A percentile compares a stretch with the other conserved stretches of the same genome.
Evolutionary conservation across 768 basidiomycete genomes (phyloP).

Genomic region (Phallus indusiatus): DNA sequence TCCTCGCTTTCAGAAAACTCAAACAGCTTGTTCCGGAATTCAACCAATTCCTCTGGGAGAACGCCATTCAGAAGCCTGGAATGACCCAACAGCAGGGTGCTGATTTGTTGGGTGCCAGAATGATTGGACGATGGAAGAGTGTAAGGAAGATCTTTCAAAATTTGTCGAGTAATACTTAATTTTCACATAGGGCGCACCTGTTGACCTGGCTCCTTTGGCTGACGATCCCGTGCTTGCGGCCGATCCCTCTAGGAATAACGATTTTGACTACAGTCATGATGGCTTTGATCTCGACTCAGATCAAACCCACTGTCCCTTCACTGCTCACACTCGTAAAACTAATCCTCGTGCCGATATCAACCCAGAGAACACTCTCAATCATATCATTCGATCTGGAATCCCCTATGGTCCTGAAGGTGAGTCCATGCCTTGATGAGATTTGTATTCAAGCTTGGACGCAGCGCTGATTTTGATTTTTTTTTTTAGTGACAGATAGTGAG

Average conservation of each 20-base stretch:
- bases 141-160: not conserved
- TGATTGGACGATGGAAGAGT: conserved; percentile 27
- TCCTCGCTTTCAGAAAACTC: conserved; percentile 33
- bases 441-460: conserved; percentile 22
- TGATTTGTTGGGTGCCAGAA: conserved; percentile 23
- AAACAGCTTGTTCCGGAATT: conserved; percentile 28
- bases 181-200: conserved; percentile 31
- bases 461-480: conserved; percentile 43
- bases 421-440: conserved; percentile 23
- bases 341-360: conserved; percentile 28
- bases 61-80: conserved; percentile 13
- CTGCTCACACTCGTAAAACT: conserved; percentile 38
- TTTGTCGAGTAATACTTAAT: conserved; percentile 28
- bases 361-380: not conserved
- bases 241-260: conserved; percentile 21
- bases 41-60: conserved; percentile 19
- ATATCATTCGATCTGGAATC: conserved; percentile 25
- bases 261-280: conserved; percentile 28
- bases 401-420: conserved; percentile 25
- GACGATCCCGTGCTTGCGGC: conserved; percentile 19
- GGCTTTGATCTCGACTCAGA: conserved; percentile 14
- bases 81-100: conserved; percentile 15
- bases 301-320: conserved; percentile 30
- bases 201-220: conserved; percentile 19
- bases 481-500: conserved; percentile 37